Evolutionary conservation across 2,329 filamentous ascomycete species (phyloP), one percentile per base, ranked within the genome.

Genomic region (Xylariaceae sp.): DNA sequence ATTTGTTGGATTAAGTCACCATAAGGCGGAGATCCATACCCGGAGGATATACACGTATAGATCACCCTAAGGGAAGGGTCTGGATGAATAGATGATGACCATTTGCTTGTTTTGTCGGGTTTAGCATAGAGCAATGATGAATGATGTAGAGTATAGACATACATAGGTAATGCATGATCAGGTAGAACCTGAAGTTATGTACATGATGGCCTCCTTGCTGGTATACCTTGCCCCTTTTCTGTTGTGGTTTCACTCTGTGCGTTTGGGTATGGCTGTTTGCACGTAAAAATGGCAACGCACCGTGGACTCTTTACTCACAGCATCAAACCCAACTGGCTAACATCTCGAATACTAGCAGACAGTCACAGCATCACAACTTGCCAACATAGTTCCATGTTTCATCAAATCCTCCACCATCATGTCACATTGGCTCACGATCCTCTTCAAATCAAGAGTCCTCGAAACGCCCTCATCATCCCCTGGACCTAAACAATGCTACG

Each of bases 21-120:
- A 42, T 42, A 51, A 18, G 17, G 55, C 55, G 17, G 55, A 57
- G 15, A 34, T 49, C 23, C 13, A 42, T 30, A 11, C 9, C 8
- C 42, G 42, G 44, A 23, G 53, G 45, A 17, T 55, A 39, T 55
- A 55, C 39, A 55, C 53, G 17, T 55, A 55, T 55, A 13, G 30
- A 5, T 50, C 53, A 35, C 7, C 30, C 23, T 55, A 23, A 23
- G 23, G 23, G 11, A 1, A 34, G 49, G 3, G 7, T 13, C 49
- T 23, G 11, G 49, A n/a, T 10, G 23, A 18, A 50, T 50, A 50
- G 17, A 50, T 30, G 48, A 17, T 50, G 18, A 2, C 13, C 47
- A 18, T 11, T 50, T 10, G 10, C 3, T 11, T 50, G 23, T 2
- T 50, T 30, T 50, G 2, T 30, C 5, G 4, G 4, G 13, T 34